These are phyloP conservation scores for Leccinum barrowsii DNA, from an alignment of 768 basidiomycete species.

Conservation along the genomic window DNA sequence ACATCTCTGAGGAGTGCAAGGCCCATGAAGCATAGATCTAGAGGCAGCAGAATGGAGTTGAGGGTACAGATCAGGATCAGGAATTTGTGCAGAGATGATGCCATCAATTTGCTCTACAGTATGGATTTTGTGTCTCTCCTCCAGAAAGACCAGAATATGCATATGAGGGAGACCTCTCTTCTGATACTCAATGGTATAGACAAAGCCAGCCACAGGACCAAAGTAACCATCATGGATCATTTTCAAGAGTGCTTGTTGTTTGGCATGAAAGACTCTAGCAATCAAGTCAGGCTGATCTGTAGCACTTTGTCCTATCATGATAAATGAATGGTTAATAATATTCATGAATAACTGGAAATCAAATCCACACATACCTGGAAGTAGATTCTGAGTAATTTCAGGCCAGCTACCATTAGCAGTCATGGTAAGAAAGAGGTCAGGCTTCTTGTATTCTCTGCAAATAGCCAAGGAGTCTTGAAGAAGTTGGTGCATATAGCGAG, in stretches of 20 bases:
- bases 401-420: conserved; percentile 51
- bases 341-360: not conserved
- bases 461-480: conserved; percentile 49
- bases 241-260: conserved; percentile 36
- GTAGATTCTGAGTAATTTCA: conserved; percentile 38
- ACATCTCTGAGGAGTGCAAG: not conserved
- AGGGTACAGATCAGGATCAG: not conserved
- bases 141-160: not conserved
- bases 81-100: conserved; percentile 1
- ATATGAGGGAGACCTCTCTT: not conserved
- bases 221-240: conserved; percentile 39
- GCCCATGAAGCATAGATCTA: not conserved
- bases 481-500: conserved; percentile 40
- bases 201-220: conserved; percentile 39
- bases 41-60: conserved; percentile 22
- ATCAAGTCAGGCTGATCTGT: conserved; percentile 48
- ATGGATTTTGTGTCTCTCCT: not conserved
- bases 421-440: conserved; percentile 51
- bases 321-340: too few relatives aligned
- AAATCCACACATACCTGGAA: conserved; percentile 23
- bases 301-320: conserved; percentile 29
- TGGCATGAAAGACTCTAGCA: conserved; percentile 41
- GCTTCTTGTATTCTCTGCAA: conserved; percentile 30
- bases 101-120: conserved; percentile 3
- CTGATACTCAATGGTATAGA: conserved; percentile 45